A percentile compares a stretch with the other conserved stretches of the same genome.
Conservation (phyloP, 202 grass and related monocot genomes). For the Bolboschoenoplectus hybrid region DNA sequence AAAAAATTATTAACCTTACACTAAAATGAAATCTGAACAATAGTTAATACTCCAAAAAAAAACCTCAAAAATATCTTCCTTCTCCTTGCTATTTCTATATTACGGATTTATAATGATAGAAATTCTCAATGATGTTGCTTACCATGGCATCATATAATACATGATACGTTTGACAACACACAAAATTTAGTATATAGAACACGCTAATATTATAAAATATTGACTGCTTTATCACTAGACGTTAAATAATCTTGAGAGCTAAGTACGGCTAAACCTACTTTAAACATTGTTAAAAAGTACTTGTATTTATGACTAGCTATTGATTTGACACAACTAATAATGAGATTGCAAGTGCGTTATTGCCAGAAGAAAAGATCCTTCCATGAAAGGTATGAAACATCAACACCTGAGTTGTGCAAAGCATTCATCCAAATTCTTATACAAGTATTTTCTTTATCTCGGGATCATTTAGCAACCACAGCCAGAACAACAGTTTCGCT, state of each 20-base stretch:
- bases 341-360: neutral
- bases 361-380: neutral
- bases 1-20: too few relatives aligned
- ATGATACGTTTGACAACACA: neutral
- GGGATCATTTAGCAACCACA: neutral
- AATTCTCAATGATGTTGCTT: too few relatives aligned
- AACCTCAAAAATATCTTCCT: too few relatives aligned
- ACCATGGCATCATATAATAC: too few relatives aligned
- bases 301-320: neutral
- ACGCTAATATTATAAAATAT: neutral
- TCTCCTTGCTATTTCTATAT: too few relatives aligned
- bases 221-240: neutral
- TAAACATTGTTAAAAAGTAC: conserved; percentile 5
- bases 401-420: neutral
- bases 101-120: too few relatives aligned
- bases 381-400: neutral
- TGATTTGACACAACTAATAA: neutral
- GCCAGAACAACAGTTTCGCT: neutral
- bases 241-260: neutral
- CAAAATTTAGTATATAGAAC: neutral
- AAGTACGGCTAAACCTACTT: neutral
- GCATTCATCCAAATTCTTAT: neutral
- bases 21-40: too few relatives aligned
- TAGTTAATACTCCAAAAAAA: too few relatives aligned
- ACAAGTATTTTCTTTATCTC: neutral